These are phyloP conservation scores for Eimeria praecox DNA, from an alignment of 169 alveolate species.

Conservation along the genomic window DNA sequence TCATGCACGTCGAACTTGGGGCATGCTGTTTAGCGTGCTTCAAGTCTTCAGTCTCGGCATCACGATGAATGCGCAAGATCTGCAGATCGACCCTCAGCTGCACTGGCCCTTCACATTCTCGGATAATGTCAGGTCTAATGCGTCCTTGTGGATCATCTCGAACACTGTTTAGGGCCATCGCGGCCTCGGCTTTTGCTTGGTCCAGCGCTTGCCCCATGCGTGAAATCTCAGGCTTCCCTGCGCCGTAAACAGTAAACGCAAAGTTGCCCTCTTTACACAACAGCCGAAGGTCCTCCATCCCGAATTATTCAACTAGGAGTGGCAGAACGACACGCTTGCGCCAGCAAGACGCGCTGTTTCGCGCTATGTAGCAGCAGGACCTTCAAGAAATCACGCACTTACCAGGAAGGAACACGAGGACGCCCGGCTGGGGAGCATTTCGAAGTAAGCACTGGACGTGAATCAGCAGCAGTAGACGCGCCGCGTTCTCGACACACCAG, in stretches of 20 bases:
- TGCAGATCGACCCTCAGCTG: constrained; percentile 39
- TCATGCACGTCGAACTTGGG: constrained; percentile 14
- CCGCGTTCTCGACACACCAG: constrained; percentile 39
- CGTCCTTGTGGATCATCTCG: neutral
- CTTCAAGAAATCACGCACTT: neutral
- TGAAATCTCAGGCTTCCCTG: constrained; percentile 63
- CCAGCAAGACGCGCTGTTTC: neutral
- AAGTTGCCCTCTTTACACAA: neutral
- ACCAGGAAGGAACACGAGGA: constrained; percentile 65
- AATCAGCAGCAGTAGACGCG: constrained; percentile 18
- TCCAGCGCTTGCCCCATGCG: constrained; percentile 39
- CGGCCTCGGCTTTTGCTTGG: constrained; percentile 36
- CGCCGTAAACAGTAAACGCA: neutral
- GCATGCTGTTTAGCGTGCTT: constrained; percentile 24
- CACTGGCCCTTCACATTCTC: constrained; percentile 8
- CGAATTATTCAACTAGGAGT: neutral
- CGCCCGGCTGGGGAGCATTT: constrained; percentile 33
- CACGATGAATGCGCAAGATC: constrained; percentile 45
- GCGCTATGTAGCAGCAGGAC: neutral
- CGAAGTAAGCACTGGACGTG: constrained; percentile 64
- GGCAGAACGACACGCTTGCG: no score
- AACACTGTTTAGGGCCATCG: neutral
- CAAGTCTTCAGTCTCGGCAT: constrained; percentile 22
- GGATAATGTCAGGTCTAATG: neutral
- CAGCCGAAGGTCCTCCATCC: neutral